phyloP scores from a whole-genome alignment of 1,139 yeast genomes.

The Hanseniaspora sp. region DNA sequence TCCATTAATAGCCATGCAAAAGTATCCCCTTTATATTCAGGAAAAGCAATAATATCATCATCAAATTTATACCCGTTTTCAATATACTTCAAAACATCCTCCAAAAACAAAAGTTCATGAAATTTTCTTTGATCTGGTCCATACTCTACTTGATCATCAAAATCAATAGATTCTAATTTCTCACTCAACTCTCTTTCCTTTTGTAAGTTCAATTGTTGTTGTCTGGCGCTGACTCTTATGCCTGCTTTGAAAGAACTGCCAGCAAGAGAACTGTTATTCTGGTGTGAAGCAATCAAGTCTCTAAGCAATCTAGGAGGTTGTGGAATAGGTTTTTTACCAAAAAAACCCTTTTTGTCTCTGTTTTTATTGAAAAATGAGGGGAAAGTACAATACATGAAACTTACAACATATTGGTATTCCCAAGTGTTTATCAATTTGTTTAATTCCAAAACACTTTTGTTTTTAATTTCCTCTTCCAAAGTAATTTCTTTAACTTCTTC shows the following conservation, averaged over 20 bases:
- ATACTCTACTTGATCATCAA: slow-evolving; percentile 10
- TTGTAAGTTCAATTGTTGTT: slow-evolving; percentile 14
- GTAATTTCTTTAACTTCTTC: neutral
- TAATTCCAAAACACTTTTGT: neutral
- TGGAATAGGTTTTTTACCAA: slow-evolving; percentile 7
- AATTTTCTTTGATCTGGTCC: slow-evolving; percentile 11
- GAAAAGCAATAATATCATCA: slow-evolving; percentile 8
- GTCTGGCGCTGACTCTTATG: slow-evolving; percentile 23
- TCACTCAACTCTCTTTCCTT: slow-evolving; percentile 6
- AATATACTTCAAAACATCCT: slow-evolving; percentile 8
- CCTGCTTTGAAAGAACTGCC: slow-evolving; percentile 26
- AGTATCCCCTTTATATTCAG: slow-evolving; percentile 11
- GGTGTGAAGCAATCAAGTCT: slow-evolving; percentile 6
- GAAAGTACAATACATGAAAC: slow-evolving; percentile 24
- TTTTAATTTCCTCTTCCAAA: neutral
- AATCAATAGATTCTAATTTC: slow-evolving; percentile 1
- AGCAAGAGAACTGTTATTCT: slow-evolving; percentile 21
- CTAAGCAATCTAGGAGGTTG: slow-evolving; percentile 12
- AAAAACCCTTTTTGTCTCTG: slow-evolving; percentile 10
- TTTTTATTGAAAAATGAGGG: slow-evolving; percentile 15
- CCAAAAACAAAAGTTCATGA: slow-evolving; percentile 14
- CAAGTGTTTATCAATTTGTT: slow-evolving; percentile 20
- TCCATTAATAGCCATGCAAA: slow-evolving; percentile 14
- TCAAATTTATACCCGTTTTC: neutral
- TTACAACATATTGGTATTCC: slow-evolving; percentile 28